Percentiles rank a stretch among this genome's conserved stretches.
Evolutionary conservation across 2,329 filamentous ascomycete species (phyloP).

Genomic region (Colletotrichum karsti): DNA sequence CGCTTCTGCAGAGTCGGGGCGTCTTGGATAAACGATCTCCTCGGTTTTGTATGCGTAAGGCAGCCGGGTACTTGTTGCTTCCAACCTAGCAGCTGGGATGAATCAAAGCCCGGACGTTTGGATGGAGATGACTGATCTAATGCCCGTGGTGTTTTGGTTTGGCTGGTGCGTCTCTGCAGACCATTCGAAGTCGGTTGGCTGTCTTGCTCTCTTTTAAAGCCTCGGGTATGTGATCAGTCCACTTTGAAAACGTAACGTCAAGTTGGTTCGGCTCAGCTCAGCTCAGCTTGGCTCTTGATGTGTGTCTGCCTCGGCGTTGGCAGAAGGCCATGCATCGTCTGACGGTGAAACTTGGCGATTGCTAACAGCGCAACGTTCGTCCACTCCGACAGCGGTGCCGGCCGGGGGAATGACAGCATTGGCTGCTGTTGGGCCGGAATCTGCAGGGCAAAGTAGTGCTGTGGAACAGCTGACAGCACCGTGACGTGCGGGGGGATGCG

Average conservation of each 20-base stretch:
- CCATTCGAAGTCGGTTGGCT: neutral
- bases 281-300: neutral
- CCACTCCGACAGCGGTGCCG: slow-evolving; percentile 26
- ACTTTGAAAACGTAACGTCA: neutral
- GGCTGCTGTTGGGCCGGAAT: neutral
- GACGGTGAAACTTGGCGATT: slow-evolving; percentile 19
- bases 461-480: neutral
- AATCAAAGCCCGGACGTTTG: slow-evolving; percentile 2
- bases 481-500: slow-evolving; percentile 6
- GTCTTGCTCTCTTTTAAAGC: neutral
- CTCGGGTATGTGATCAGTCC: slow-evolving; percentile 10
- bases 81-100: neutral
- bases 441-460: neutral
- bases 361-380: neutral
- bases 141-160: neutral
- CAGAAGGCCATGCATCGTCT: slow-evolving; percentile 11
- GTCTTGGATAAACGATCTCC: neutral
- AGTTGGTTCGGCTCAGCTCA: neutral
- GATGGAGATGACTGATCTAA: slow-evolving; percentile 6
- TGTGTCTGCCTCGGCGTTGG: slow-evolving; percentile 5
- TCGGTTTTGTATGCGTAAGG: neutral
- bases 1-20: neutral
- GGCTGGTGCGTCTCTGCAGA: neutral
- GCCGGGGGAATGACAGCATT: slow-evolving; percentile 14
- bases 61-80: neutral